Conservation (phyloP, 2,329 filamentous ascomycete species). For the Paraphaeosphaeria minitans region DNA sequence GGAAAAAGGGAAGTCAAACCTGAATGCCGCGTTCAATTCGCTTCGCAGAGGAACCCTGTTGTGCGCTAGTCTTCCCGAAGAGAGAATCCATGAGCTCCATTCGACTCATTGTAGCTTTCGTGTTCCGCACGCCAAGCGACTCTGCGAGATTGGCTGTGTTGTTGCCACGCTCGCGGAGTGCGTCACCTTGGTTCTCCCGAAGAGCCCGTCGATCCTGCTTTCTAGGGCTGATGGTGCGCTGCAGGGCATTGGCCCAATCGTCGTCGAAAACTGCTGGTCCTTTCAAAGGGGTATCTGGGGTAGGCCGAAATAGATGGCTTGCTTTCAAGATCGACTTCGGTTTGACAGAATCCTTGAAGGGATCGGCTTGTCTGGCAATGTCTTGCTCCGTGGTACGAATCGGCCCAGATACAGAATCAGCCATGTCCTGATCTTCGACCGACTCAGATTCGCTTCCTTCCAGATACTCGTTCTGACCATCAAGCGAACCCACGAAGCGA, state of each 20-base stretch:
- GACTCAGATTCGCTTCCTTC: slow-evolving; percentile 74
- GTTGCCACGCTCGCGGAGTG: slow-evolving; percentile 56
- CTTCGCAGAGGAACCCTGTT: slow-evolving; percentile 56
- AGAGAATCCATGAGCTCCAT: slow-evolving; percentile 97
- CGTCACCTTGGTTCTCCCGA: slow-evolving; percentile 66
- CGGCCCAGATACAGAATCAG: slow-evolving; percentile 75
- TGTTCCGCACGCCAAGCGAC: slow-evolving; percentile 54
- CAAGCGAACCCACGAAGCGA: slow-evolving; percentile 82
- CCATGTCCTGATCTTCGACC: slow-evolving; percentile 73
- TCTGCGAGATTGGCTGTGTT: slow-evolving; percentile 40
- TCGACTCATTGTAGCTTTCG: slow-evolving; percentile 70
- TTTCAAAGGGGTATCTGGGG: slow-evolving; percentile 60
- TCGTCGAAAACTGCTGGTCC: slow-evolving; percentile 65
- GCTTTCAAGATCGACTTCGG: slow-evolving; percentile 58
- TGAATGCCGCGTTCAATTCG: slow-evolving; percentile 72
- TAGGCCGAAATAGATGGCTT: slow-evolving; percentile 36
- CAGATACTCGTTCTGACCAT: slow-evolving; percentile 60
- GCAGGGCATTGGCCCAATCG: slow-evolving; percentile 92
- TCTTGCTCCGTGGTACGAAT: slow-evolving; percentile 78
- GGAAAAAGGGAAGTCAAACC: slow-evolving; percentile 73
- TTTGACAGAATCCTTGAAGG: slow-evolving; percentile 41
- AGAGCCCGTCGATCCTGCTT: slow-evolving; percentile 85
- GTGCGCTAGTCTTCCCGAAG: slow-evolving; percentile 69
- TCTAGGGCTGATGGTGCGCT: slow-evolving; percentile 89
- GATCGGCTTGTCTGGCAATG: slow-evolving; percentile 42